Base-by-base conservation (phyloP, 2,329 filamentous ascomycete species). In the Colletotrichum lupini region DNA sequence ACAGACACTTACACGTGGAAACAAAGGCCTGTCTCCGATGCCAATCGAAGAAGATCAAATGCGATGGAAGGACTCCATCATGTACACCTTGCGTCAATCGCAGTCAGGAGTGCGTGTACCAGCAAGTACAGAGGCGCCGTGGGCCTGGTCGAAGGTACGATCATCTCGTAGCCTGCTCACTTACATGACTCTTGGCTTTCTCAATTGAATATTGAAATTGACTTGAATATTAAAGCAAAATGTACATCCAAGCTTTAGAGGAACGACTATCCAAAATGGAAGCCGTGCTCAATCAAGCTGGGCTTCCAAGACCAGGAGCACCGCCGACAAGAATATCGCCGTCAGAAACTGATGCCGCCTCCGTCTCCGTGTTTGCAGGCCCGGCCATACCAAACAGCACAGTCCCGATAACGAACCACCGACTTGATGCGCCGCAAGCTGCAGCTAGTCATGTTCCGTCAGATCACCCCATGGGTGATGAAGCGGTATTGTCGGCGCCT, bases 191-290 rank as follows among this genome's bases (percentile, higher is more conserved):
- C 11, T 56, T 12, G 14, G 7, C 16, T 4, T 1, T n/a, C 37
- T 9, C 11, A 1, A 11, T 46, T 60, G n/a, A 28, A 56, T 5
- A 4, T 37, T 9, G 42, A 8, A 22, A n/a, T 49, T 49, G 19
- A n/a, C 2, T 14, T 49, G 52, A 14, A 62, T 30, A 24, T 4
- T 3, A 1, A n/a, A 75, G 73, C 35, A 75, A 75, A 65, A 68
- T 71, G 62, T 73, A 73, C 53, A 66, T 75, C 5, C 57, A 71
- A 26, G 61, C 63, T 6, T 67, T 75, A 26, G 73, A 75, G 14
- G 71, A 75, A 24, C 58, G 73, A 9, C 59, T 75, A 7, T 71
- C 71, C 11, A 73, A 71, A n/a, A 75, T 75, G 73, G 73, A 75
- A 28, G 67, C 73, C 5, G 63, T 63, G 3, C 62, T 75, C 1